Evolutionary conservation across 2,329 filamentous ascomycete species (phyloP), one percentile per base, ranked within the genome.

Genomic region (Cercospora zeina): DNA sequence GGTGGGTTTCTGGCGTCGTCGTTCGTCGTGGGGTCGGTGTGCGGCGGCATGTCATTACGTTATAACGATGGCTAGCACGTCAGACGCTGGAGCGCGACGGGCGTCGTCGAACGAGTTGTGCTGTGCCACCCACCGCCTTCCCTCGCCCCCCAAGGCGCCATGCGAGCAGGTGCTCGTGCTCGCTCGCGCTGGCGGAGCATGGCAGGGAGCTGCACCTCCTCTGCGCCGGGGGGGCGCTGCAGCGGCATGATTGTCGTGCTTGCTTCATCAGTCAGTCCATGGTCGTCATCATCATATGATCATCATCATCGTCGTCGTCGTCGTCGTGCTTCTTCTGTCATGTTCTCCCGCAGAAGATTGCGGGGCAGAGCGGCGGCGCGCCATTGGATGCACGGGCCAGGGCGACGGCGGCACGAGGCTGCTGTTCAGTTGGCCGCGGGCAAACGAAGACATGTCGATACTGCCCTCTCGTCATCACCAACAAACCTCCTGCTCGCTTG

Each of bases 91-190:
- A 42, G 24, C 11, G 24, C 39, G 39, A 45, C 21, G 39, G 39
- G 2, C 39, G 21, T 45, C 16, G 39, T 42, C 34, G 33, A 39
- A 19, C 10, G 6, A 21, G 14, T 31, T 34, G 34, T 56, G 54
- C 54, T 56, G 54, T 56, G 54, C 54, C 54, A 42, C 54, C 54
- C 47, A 51, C 47, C 30, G 47, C 47, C 4, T n/a, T n/a, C n/a
- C n/a, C n/a, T n/a, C n/a, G n/a, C n/a, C n/a, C n/a, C n/a, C n/a
- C n/a, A n/a, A n/a, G n/a, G n/a, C n/a, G n/a, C n/a, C n/a, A n/a
- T n/a, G n/a, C n/a, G n/a, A n/a, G n/a, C n/a, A n/a, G n/a, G n/a
- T n/a, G n/a, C n/a, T n/a, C n/a, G n/a, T n/a, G n/a, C n/a, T n/a
- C n/a, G n/a, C n/a, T n/a, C n/a, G n/a, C n/a, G n/a, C n/a, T n/a